Evolutionary conservation across 495 filamentous ascomycete species (phyloP), one percentile per base, ranked within the genome.

Genomic region (Talaromyces borbonicus): DNA sequence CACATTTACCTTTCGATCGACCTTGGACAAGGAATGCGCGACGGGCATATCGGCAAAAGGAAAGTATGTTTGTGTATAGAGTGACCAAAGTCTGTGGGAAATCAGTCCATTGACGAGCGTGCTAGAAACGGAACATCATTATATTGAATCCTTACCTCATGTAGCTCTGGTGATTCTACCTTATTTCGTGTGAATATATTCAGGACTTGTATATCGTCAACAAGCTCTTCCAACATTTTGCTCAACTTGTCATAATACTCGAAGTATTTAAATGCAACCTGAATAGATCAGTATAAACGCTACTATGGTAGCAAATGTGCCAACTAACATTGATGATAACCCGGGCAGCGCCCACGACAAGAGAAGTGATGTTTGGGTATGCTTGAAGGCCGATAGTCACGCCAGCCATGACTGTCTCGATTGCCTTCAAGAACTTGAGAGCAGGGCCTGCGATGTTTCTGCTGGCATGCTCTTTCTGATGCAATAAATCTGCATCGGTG

Each of bases 321-420:
- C 5, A 18, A n/a, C 36, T 8, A 37, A 47, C 36, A 40, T 47
- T 40, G 31, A 47, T 47, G n/a, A 47, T 16, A 11, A 47, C 20
- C 1, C 45, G 30, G 5, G 39, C 16, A 5, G 27, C 45, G 9
- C 45, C 45, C 8, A 47, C 31, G 5, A 47, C 45, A 20, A 47
- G 23, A 15, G 45, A 23, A 20, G 22, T 37, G 45, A 47, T 26
- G 24, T 47, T 33, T 1, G 45, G 45, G 15, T 39, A 37, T 20
- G 45, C 45, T 32, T 47, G 45, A 2, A 47, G 37, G 18, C 45
- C 32, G 32, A 47, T 47, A 16, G 45, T 15, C 27, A 19, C 45
- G 7, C 45, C 45, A 26, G 45, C 45, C 45, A 47, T 47, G 14
- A 47, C 32, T 47, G 32, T 37, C 19, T 47, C 45, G 12, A 47